Percentiles rank a stretch among this genome's conserved stretches.
These are phyloP conservation scores for Rhinocladiella similis DNA, from an alignment of 2,329 filamentous ascomycete species.

Conservation along the genomic window DNA sequence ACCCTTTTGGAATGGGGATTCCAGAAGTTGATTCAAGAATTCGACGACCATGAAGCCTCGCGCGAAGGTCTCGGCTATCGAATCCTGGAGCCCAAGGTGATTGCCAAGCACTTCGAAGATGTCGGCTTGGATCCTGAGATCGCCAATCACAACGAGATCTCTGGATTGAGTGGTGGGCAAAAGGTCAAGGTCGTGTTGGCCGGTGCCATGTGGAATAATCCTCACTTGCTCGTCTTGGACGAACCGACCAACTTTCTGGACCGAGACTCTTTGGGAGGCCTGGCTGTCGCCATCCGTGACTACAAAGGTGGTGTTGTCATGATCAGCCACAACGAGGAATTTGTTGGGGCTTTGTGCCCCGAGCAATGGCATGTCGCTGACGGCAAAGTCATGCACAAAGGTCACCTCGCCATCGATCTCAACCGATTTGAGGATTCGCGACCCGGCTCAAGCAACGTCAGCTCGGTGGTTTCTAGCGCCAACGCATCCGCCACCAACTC, in stretches of 20 bases:
- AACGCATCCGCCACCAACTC: conserved; percentile 70
- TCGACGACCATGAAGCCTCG: conserved; percentile 98
- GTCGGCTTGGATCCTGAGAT: conserved; percentile 95
- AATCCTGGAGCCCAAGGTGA: conserved; percentile 86
- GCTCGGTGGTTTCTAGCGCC: conserved; percentile 58
- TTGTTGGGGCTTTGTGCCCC: conserved; percentile 89
- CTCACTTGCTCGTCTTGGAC: conserved; percentile 93
- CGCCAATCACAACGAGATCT: conserved; percentile 98
- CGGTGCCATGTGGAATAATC: conserved; percentile 98
- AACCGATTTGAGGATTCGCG: conserved; percentile 86
- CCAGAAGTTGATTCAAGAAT: conserved; percentile 92
- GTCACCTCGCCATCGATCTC: conserved; percentile 68
- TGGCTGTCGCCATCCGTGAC: conserved; percentile 96
- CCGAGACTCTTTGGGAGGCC: conserved; percentile 91
- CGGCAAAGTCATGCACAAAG: conserved; percentile 82
- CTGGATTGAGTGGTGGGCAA: conserved; percentile 90
- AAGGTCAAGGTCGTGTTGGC: conserved; percentile 99
- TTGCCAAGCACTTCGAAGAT: conserved; percentile 97
- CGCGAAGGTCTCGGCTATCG: conserved; percentile 97
- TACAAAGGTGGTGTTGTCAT: conserved; percentile 98
- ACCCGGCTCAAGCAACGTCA: conserved; percentile 62
- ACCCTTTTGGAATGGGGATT: conserved; percentile 84
- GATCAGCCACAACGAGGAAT: conserved; percentile 99
- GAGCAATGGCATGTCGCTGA: conserved; percentile 96
- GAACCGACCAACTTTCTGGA: conserved; percentile 99